Conservation (phyloP, 306 rosid genomes). For the Neltuma alba region DNA sequence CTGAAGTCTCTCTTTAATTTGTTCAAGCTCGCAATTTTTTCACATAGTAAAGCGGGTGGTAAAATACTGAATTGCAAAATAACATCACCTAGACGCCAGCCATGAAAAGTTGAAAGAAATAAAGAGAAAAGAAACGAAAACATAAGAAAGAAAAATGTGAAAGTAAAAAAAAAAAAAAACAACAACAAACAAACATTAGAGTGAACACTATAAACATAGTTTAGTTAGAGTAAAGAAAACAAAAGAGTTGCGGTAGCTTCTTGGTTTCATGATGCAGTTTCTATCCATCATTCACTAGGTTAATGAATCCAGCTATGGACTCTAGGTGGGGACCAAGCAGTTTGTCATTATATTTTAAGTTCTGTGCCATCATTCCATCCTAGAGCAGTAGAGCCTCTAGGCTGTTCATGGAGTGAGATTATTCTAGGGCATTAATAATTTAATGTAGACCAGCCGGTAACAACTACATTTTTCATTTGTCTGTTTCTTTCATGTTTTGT, state of each 20-base stretch:
- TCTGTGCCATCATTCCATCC: not conserved
- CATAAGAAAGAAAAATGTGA: not conserved
- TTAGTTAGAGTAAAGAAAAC: not conserved
- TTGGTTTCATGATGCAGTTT: constrained; percentile 34
- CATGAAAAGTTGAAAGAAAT: not conserved
- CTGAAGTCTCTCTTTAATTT: constrained; percentile 30
- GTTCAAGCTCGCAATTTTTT: not conserved
- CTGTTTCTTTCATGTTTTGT: not conserved
- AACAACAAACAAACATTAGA: not conserved
- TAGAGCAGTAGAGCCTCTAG: not conserved
- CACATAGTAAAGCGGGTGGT: not conserved
- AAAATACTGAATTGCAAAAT: constrained; percentile 8
- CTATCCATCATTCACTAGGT: constrained; percentile 31
- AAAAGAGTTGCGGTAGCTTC: not conserved
- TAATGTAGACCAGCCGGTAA: not conserved
- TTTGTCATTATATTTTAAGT: constrained; percentile 25
- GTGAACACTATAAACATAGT: not conserved
- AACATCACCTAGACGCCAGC: not conserved
- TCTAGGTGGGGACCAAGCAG: constrained; percentile 40
- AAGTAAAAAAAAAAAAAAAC: too few species aligned
- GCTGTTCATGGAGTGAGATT: not conserved
- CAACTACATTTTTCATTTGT: not conserved
- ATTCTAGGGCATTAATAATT: not conserved
- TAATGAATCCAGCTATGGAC: constrained; percentile 43
- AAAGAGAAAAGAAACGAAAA: too few species aligned